Evolutionary conservation across 2,329 filamentous ascomycete genomes (phyloP).

Genomic region (Didymella arachidicola): DNA sequence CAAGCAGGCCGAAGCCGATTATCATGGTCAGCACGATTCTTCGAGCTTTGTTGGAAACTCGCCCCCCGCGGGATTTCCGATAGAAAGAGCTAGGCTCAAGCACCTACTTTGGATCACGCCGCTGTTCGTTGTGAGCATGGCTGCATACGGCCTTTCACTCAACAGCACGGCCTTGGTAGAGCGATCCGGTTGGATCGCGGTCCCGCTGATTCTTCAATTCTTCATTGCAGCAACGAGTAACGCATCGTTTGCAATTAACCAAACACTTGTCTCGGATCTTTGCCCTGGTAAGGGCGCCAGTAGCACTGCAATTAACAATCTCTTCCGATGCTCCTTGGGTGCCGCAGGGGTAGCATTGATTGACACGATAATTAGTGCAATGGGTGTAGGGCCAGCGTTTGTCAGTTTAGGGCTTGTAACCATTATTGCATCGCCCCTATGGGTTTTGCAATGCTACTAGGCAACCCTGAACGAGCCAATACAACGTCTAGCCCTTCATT

Average conservation of each 20-base stretch:
- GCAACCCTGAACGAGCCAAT: background rate
- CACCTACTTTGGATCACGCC: background rate
- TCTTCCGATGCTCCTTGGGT: constrained; percentile 68
- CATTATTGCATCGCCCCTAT: background rate
- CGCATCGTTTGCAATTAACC: constrained; percentile 62
- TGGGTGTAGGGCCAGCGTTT: constrained; percentile 65
- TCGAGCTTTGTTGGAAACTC: background rate
- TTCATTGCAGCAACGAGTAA: constrained; percentile 47
- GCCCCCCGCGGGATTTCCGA: background rate
- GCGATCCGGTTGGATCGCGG: constrained; percentile 22
- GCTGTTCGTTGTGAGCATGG: background rate
- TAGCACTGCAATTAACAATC: constrained; percentile 69
- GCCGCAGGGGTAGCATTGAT: constrained; percentile 68
- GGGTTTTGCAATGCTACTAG: background rate
- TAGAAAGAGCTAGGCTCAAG: background rate
- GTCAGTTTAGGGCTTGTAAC: constrained; percentile 20
- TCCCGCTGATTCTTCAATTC: constrained; percentile 33
- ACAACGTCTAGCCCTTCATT: no score
- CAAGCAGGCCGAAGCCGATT: constrained; percentile 44
- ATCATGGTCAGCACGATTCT: constrained; percentile 31
- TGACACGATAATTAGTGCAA: constrained; percentile 63
- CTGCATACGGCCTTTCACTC: constrained; percentile 28
- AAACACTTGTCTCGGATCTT: constrained; percentile 69
- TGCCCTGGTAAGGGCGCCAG: constrained; percentile 68
- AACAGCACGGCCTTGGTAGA: constrained; percentile 37